These are phyloP conservation scores for Populus hybrid DNA, from an alignment of 441 rosid species.

Conservation along the genomic window DNA sequence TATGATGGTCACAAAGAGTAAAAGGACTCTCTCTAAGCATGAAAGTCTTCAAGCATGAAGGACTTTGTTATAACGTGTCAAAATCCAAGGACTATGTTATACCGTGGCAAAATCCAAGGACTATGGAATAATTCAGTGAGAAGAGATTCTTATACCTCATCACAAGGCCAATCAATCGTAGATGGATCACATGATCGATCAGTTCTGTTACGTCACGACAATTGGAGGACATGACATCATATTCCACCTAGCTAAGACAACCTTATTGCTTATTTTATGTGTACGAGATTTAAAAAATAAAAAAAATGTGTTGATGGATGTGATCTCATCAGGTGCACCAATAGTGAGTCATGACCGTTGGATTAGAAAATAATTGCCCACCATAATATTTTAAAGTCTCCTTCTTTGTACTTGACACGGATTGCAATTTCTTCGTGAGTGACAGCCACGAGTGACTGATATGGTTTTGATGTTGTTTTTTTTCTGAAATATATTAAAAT, in stretches of 20 bases:
- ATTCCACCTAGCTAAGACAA: not conserved
- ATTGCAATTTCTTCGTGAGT: not conserved
- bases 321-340: not conserved
- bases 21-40: no score
- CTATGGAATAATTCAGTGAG: not conserved
- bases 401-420: not conserved
- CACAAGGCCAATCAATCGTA: not conserved
- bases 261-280: not conserved
- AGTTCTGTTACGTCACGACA: slow-evolving; percentile 23
- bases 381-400: not conserved
- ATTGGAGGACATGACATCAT: slow-evolving; percentile 2
- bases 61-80: no score
- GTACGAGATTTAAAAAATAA: no score
- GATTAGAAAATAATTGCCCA: not conserved
- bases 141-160: not conserved
- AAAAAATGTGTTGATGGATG: not conserved
- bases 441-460: no score
- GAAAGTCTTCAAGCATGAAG: no score
- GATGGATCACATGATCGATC: not conserved
- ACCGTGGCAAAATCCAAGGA: no score
- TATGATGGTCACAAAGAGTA: no score
- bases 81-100: no score
- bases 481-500: no score
- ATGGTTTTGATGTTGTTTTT: no score
- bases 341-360: not conserved